Percentiles rank a stretch among this genome's conserved stretches.
Conservation (phyloP, 1,139 yeast species). For the Sugiyamaella xylanicola region DNA sequence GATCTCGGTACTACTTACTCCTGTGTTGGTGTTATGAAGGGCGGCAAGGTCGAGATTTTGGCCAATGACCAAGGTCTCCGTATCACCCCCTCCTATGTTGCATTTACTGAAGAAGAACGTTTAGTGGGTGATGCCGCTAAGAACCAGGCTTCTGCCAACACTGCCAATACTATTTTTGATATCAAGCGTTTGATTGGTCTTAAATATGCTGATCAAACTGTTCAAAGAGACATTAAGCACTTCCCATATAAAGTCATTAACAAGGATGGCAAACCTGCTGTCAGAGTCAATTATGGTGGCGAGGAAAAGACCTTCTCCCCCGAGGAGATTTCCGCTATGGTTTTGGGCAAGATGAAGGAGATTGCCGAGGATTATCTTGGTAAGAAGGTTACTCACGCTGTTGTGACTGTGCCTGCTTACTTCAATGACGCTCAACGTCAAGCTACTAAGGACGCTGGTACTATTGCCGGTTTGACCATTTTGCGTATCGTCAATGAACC, state of each 20-base stretch:
- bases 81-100: slow-evolving; percentile 89
- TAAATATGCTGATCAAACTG: slow-evolving; percentile 70
- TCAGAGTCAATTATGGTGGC: slow-evolving; percentile 67
- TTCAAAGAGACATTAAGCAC: slow-evolving; percentile 81
- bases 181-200: slow-evolving; percentile 86
- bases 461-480: slow-evolving; percentile 92
- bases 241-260: slow-evolving; percentile 72
- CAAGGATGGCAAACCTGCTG: slow-evolving; percentile 78
- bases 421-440: slow-evolving; percentile 98
- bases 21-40: slow-evolving; percentile 92
- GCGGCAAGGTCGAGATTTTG: slow-evolving; percentile 86
- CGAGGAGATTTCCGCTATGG: slow-evolving; percentile 92
- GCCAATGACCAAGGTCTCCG: slow-evolving; percentile 97
- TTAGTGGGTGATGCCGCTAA: slow-evolving; percentile 94
- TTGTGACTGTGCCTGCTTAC: slow-evolving; percentile 96
- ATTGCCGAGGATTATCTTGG: slow-evolving; percentile 93
- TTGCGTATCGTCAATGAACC: slow-evolving; percentile 97
- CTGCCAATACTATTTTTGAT: slow-evolving; percentile 77
- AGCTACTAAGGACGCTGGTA: slow-evolving; percentile 98
- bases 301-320: slow-evolving; percentile 77
- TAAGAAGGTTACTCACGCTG: slow-evolving; percentile 87
- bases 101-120: slow-evolving; percentile 82
- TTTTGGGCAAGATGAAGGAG: slow-evolving; percentile 86
- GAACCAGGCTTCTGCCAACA: slow-evolving; percentile 87
- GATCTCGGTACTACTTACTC: slow-evolving; percentile 92